Percentiles rank a stretch among this genome's conserved stretches.
Conservation (phyloP, 169 alveolate species). For the Perkinsus marinus region DNA sequence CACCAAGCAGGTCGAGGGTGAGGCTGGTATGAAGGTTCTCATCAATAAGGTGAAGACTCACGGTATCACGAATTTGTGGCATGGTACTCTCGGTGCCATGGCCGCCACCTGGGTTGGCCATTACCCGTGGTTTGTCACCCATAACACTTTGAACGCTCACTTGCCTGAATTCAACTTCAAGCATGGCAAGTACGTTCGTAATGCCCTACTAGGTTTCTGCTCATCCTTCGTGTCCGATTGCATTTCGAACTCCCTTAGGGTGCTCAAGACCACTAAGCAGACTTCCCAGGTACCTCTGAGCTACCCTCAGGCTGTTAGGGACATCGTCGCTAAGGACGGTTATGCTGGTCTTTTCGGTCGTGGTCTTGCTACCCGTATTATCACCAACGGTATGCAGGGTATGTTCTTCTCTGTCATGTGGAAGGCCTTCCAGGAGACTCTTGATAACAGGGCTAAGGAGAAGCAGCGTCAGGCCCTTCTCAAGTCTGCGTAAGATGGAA, state of each 20-base stretch:
- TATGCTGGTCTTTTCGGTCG: slow-evolving; percentile 35
- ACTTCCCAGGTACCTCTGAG: slow-evolving; percentile 41
- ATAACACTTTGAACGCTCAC: slow-evolving; percentile 49
- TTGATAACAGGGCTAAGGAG: slow-evolving; percentile 5
- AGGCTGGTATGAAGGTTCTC: slow-evolving; percentile 36
- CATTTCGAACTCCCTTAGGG: slow-evolving; percentile 57
- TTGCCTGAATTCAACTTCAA: slow-evolving; percentile 40
- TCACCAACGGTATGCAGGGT: slow-evolving; percentile 55
- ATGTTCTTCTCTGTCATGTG: slow-evolving; percentile 29
- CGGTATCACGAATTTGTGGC: slow-evolving; percentile 38
- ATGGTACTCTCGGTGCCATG: slow-evolving; percentile 54
- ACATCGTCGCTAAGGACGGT: slow-evolving; percentile 45
- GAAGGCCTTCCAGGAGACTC: slow-evolving; percentile 25
- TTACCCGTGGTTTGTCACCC: slow-evolving; percentile 69
- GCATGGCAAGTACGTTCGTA: slow-evolving; percentile 31
- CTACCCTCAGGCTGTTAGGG: slow-evolving; percentile 35
- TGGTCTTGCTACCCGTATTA: slow-evolving; percentile 55
- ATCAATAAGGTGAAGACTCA: slow-evolving; percentile 33
- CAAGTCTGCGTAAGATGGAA: not conserved
- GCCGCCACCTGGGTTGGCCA: slow-evolving; percentile 52
- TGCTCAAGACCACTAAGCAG: slow-evolving; percentile 55
- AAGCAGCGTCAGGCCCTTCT: not conserved
- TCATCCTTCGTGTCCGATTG: slow-evolving; percentile 54
- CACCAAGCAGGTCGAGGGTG: slow-evolving; percentile 58
- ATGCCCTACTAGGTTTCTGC: slow-evolving; percentile 56